Percentiles rank a stretch among this genome's conserved stretches.
These are phyloP conservation scores for Exophiala spinifera DNA, from an alignment of 2,329 filamentous ascomycete species.

Conservation along the genomic window DNA sequence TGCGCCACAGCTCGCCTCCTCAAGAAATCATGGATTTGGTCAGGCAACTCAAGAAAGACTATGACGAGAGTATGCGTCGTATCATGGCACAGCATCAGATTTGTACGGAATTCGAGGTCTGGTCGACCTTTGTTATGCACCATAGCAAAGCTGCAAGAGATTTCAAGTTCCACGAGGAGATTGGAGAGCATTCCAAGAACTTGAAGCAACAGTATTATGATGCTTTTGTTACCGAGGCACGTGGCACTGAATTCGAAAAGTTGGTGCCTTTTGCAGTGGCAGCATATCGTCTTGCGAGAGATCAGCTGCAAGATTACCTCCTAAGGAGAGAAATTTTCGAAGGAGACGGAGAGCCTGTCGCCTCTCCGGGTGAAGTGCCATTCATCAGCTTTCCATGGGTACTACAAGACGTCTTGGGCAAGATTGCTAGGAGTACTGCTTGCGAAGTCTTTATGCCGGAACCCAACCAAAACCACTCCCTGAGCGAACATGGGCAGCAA, in stretches of 20 bases:
- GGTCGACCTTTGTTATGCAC: constrained; percentile 77
- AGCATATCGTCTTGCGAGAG: constrained; percentile 70
- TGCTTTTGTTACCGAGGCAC: constrained; percentile 63
- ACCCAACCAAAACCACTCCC: not conserved
- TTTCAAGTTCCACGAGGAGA: constrained; percentile 83
- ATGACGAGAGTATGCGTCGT: constrained; percentile 72
- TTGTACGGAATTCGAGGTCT: constrained; percentile 85
- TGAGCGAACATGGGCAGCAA: not conserved
- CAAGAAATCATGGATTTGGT: constrained; percentile 58
- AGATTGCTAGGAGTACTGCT: constrained; percentile 52
- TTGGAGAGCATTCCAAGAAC: constrained; percentile 64
- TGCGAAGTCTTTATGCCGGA: not conserved
- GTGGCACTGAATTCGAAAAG: constrained; percentile 55
- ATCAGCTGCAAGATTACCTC: constrained; percentile 43
- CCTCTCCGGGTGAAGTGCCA: constrained; percentile 55
- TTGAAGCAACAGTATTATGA: constrained; percentile 69
- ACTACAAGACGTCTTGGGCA: constrained; percentile 69
- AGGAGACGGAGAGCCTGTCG: not conserved
- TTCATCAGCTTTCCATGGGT: constrained; percentile 95
- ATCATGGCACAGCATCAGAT: constrained; percentile 85
- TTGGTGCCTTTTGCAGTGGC: constrained; percentile 75
- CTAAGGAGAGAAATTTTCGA: not conserved
- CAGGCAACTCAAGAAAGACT: constrained; percentile 66
- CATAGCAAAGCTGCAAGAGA: constrained; percentile 70
- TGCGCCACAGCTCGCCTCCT: constrained; percentile 59